Conservation (phyloP, 345 rosid genomes). For the Murraya koenigii region DNA sequence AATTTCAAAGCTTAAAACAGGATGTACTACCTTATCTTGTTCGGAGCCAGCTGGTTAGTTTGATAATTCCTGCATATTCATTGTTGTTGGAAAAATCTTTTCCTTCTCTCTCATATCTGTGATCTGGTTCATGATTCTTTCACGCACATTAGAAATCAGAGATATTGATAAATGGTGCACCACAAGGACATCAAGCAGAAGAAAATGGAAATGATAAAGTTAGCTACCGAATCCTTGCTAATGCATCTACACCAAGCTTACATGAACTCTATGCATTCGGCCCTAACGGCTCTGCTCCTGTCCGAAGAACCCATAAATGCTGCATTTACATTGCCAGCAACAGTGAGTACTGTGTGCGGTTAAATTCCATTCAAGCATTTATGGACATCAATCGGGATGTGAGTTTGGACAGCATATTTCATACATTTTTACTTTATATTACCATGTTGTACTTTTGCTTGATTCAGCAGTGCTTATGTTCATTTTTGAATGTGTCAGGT, state of each 20-base stretch:
- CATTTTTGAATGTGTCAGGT: constrained; percentile 45
- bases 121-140: constrained; percentile 14
- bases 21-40: constrained; percentile 93
- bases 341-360: constrained; percentile 67
- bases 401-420: constrained; percentile 27
- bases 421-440: background rate
- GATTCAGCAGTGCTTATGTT: constrained; percentile 8
- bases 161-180: constrained; percentile 38
- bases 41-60: constrained; percentile 90
- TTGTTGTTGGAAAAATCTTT: background rate
- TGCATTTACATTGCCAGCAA: constrained; percentile 85
- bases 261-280: constrained; percentile 51
- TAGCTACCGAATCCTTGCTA: constrained; percentile 58
- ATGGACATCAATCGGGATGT: constrained; percentile 93
- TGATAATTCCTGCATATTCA: constrained; percentile 14
- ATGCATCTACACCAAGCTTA: constrained; percentile 71
- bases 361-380: constrained; percentile 88
- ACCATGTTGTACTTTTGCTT: background rate
- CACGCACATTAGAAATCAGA: constrained; percentile 58
- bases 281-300: constrained; percentile 35
- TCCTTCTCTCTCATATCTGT: constrained; percentile 1
- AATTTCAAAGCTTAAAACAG: constrained; percentile 72
- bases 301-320: constrained; percentile 72
- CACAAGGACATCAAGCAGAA: constrained; percentile 47
- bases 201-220: constrained; percentile 69